Evolutionary conservation across 352 stramenopile genomes (phyloP).

Genomic region (Phytophthora colocasiae): DNA sequence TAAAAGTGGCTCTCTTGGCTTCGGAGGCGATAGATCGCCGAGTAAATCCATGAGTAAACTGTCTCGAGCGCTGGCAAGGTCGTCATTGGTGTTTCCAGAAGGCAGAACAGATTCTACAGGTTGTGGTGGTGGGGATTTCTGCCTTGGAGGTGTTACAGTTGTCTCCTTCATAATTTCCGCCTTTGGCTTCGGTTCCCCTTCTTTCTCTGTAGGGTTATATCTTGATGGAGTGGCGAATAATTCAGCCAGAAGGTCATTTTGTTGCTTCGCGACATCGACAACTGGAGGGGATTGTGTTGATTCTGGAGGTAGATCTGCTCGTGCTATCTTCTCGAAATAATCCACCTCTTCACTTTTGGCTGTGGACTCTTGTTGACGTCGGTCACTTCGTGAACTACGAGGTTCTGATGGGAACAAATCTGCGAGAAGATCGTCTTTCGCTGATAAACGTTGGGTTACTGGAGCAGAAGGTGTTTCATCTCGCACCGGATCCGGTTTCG

Average conservation of each 20-base stretch:
- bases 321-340: constrained; percentile 10
- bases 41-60: constrained; percentile 67
- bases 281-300: not conserved
- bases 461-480: not conserved
- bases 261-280: constrained; percentile 20
- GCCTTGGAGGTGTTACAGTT: constrained; percentile 8
- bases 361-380: constrained; percentile 7
- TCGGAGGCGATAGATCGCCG: constrained; percentile 42
- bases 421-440: constrained; percentile 51
- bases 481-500: not conserved
- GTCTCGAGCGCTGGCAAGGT: constrained; percentile 50
- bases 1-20: constrained; percentile 20
- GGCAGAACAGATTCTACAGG: not conserved
- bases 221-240: constrained; percentile 23
- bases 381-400: constrained; percentile 8
- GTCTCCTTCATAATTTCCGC: constrained; percentile 1
- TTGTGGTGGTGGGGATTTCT: constrained; percentile 7
- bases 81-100: constrained; percentile 1
- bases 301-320: constrained; percentile 2
- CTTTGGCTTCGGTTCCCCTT: constrained; percentile 1
- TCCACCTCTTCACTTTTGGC: constrained; percentile 4
- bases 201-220: constrained; percentile 5
- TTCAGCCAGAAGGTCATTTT: constrained; percentile 41
- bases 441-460: constrained; percentile 19
- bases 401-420: constrained; percentile 42